A percentile compares a stretch with the other conserved stretches of the same genome.
Evolutionary conservation across 1,139 yeast genomes (phyloP).

Genomic region (Magnusiomyces tetraspermus): DNA sequence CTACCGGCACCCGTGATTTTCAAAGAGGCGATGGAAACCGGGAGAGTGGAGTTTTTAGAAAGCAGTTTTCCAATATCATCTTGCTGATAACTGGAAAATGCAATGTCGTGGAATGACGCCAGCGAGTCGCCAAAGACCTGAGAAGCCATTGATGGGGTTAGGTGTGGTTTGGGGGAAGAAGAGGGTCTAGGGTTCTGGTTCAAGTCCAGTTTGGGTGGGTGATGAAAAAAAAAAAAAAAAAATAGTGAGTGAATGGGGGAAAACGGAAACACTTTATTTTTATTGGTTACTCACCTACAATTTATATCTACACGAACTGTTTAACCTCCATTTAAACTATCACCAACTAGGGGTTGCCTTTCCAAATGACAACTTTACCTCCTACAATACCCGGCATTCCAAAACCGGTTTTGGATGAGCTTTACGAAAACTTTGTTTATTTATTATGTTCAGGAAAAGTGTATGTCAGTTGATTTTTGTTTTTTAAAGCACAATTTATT

Average conservation of each 20-base stretch:
- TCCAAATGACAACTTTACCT: not conserved
- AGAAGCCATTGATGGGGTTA: slow-evolving; percentile 12
- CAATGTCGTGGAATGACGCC: slow-evolving; percentile 11
- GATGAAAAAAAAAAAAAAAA: not conserved
- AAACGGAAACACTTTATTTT: not conserved
- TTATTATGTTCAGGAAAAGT: not conserved
- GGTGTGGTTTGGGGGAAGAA: not conserved
- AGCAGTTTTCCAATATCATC: slow-evolving; percentile 11
- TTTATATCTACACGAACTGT: not conserved
- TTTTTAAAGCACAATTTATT: not conserved
- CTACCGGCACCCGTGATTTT: slow-evolving; percentile 47
- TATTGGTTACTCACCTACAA: not conserved
- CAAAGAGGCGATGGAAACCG: slow-evolving; percentile 30
- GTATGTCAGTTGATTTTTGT: not conserved
- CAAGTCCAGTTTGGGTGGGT: not conserved
- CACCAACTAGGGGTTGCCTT: not conserved
- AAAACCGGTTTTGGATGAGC: not conserved
- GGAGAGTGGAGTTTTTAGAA: slow-evolving; percentile 12
- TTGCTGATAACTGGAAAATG: slow-evolving; percentile 12
- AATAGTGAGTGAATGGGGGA: not conserved
- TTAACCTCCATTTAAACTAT: not conserved
- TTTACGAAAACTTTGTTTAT: not conserved
- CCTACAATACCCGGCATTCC: not conserved
- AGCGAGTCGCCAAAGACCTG: slow-evolving; percentile 12
- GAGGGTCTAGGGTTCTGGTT: not conserved